Conservation (phyloP, 495 filamentous ascomycete genomes). For the Trichodelitschia bisporula region DNA sequence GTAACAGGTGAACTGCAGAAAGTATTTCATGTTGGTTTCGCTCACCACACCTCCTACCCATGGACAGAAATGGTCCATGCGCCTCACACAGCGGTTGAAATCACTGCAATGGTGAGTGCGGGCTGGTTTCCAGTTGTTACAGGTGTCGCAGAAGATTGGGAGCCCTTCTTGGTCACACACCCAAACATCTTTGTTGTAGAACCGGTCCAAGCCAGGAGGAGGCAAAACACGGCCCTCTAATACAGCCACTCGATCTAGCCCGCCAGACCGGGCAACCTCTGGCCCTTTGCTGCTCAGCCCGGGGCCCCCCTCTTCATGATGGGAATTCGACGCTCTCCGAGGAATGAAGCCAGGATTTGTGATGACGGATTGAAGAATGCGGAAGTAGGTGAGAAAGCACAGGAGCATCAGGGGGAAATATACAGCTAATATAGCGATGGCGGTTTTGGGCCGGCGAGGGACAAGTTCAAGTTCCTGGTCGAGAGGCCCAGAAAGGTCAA, state of each 20-base stretch:
- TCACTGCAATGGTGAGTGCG: conserved; percentile 68
- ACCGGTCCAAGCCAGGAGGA: conserved; percentile 6
- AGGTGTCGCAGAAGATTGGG: conserved; percentile 58
- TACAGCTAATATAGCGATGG: conserved; percentile 5
- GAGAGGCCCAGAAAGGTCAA: too few species aligned
- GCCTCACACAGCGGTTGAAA: conserved; percentile 50
- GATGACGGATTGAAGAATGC: conserved; percentile 8
- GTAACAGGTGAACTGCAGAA: conserved; percentile 63
- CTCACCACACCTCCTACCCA: conserved; percentile 84
- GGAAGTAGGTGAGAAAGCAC: conserved; percentile 4
- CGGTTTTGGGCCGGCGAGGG: too few species aligned
- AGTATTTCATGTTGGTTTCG: conserved; percentile 72
- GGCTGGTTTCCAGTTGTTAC: conserved; percentile 64
- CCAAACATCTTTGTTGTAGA: conserved; percentile 9
- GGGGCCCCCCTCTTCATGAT: too few species aligned
- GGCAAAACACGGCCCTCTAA: background rate
- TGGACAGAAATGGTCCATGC: conserved; percentile 90
- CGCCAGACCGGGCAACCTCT: too few species aligned
- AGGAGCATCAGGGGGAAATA: conserved; percentile 7
- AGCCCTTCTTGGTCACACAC: conserved; percentile 38
- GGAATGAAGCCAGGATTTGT: conserved; percentile 7
- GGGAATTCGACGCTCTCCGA: conserved; percentile 1
- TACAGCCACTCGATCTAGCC: background rate
- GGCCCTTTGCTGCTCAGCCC: too few species aligned
- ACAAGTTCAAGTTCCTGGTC: too few species aligned